Percentiles rank a stretch among this genome's conserved stretches.
Evolutionary conservation across 805 yeast genomes (phyloP).

Genomic region (Maudiozyma saulgeensis): DNA sequence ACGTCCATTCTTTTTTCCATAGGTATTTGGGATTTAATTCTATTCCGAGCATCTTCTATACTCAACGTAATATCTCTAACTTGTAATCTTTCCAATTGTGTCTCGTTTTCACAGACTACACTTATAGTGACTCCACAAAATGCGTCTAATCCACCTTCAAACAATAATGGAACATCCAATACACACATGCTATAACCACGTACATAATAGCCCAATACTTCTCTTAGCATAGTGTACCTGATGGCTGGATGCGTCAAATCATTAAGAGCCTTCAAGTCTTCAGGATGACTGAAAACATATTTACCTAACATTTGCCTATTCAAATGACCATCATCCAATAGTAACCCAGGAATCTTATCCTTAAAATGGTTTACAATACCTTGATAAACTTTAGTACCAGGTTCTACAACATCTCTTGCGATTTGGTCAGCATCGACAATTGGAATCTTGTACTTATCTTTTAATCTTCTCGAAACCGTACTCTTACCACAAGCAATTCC

Average conservation of each 20-base stretch:
- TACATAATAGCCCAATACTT: conserved; percentile 49
- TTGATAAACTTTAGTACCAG: conserved; percentile 63
- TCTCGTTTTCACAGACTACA: conserved; percentile 48
- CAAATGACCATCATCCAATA: conserved; percentile 32
- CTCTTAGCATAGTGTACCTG: conserved; percentile 46
- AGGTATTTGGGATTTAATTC: conserved; percentile 73
- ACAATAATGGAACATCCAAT: conserved; percentile 82
- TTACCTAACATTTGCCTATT: conserved; percentile 71
- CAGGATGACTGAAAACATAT: conserved; percentile 62
- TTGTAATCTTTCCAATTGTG: conserved; percentile 56
- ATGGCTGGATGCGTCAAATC: conserved; percentile 84
- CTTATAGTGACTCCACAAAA: conserved; percentile 66
- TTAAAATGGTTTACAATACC: conserved; percentile 55
- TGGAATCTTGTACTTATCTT: conserved; percentile 41
- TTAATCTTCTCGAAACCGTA: conserved; percentile 62
- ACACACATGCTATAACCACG: conserved; percentile 51
- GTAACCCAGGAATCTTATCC: conserved; percentile 41
- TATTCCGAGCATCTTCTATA: conserved; percentile 53
- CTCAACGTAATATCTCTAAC: conserved; percentile 59
- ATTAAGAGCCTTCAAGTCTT: conserved; percentile 53
- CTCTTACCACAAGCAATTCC: conserved; percentile 97
- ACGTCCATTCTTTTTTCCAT: conserved; percentile 43
- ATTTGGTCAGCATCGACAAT: conserved; percentile 86
- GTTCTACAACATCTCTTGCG: conserved; percentile 77
- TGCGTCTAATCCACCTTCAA: conserved; percentile 63